Base-by-base conservation (phyloP, 306 rosid genomes). In the Prinsepia uniflora region DNA sequence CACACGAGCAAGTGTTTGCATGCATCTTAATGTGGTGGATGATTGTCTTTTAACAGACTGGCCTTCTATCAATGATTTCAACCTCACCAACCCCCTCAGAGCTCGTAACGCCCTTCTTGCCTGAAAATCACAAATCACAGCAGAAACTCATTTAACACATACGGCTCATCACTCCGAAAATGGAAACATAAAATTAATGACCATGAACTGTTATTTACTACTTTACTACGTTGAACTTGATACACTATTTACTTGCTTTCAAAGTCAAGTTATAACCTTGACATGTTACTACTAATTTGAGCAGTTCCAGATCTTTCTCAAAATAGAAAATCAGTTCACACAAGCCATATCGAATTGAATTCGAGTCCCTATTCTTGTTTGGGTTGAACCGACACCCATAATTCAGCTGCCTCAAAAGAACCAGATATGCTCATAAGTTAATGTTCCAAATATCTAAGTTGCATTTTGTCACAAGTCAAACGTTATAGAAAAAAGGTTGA, bases 1-100 rank as follows among this genome's bases (percentile, higher is more conserved):
- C 50, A 95, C 73, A 5, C 84, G 79, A 49, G 96, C 84, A 71
- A 91, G 84, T 10, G 97, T 91, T 83, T 95, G 99, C 97, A 95
- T 91, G 84, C 92, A 89, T 80, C 75, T 87, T 63, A 95, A 86
- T 20, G 97, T 81, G 43, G 85, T 81, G 17, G 90, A 79, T 40
- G 90, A 88, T 82, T 95, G 99, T 43, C 96, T 76, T 82, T 91
- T 89, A 68, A 91, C 96, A 36, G 84, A 82, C 75, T 89, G 90
- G 40, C 95, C 96, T 71, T 85, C 75, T n/a, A 91, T 78, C 86
- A 91, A 73, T 24, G 87, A 76, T 70, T 77, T 91, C 89, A 95
- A 79, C 89, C 97, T 86, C 67, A 78, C 91, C 84, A 95, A 81
- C 65, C 96, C 96, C 79, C 84, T 86, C 85, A 89, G 76, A 46